A percentile compares a stretch with the other conserved stretches of the same genome.
Evolutionary conservation across 78 protist species (phyloP).

Genomic region (Dictyostelium citrinum): DNA sequence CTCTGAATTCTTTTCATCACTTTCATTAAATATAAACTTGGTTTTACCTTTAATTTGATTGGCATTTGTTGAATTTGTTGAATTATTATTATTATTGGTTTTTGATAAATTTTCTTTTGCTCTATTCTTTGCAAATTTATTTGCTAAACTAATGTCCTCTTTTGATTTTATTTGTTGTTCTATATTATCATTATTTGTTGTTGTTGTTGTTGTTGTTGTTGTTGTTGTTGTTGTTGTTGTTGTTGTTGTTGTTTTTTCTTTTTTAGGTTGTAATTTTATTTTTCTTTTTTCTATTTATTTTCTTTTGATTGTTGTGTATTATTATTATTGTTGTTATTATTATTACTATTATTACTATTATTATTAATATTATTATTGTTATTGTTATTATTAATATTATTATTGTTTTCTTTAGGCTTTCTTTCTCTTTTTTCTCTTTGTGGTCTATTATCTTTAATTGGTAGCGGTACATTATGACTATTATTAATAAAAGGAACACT

Average conservation of each 20-base stretch:
- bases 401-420: not conserved
- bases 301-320: not conserved
- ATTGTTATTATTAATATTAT: not conserved
- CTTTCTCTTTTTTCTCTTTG: not conserved
- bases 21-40: constrained; percentile 48
- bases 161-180: constrained; percentile 6
- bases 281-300: too few relatives aligned
- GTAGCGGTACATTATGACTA: not conserved
- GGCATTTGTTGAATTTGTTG: not conserved
- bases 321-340: not conserved
- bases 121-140: constrained; percentile 1
- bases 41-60: not conserved
- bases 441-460: not conserved
- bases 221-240: not conserved
- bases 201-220: constrained; percentile 4
- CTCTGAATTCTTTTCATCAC: constrained; percentile 41
- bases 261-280: too few relatives aligned
- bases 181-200: constrained; percentile 1
- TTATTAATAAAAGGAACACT: not conserved
- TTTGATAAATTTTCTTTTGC: not conserved
- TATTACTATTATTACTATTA: too few relatives aligned
- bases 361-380: too few relatives aligned
- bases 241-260: not conserved
- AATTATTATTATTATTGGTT: not conserved
- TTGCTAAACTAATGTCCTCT: not conserved